Evolutionary conservation across 2,329 filamentous ascomycete species (phyloP).

Genomic region (Diplodia corticola): DNA sequence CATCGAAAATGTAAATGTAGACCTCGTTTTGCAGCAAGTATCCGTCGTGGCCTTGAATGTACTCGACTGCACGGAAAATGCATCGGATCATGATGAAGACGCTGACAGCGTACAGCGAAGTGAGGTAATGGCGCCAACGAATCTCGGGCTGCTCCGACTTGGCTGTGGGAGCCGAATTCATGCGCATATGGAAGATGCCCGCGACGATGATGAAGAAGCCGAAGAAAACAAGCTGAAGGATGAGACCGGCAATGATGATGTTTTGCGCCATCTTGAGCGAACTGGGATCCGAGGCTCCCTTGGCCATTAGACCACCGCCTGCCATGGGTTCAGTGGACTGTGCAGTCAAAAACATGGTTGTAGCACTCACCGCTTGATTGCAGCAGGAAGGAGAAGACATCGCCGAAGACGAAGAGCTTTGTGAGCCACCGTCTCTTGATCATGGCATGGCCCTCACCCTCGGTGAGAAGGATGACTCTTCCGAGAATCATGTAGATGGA

Average conservation of each 20-base stretch:
- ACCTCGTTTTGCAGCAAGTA: slow-evolving; percentile 48
- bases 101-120: slow-evolving; percentile 46
- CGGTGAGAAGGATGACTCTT: slow-evolving; percentile 40
- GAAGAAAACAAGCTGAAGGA: slow-evolving; percentile 38
- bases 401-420: slow-evolving; percentile 46
- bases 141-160: slow-evolving; percentile 18
- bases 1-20: slow-evolving; percentile 52
- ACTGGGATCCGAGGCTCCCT: neutral
- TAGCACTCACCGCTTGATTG: slow-evolving; percentile 31
- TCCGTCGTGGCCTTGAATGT: slow-evolving; percentile 46
- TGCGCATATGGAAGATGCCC: slow-evolving; percentile 32
- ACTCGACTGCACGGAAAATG: slow-evolving; percentile 54
- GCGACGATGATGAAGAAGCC: slow-evolving; percentile 35
- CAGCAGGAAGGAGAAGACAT: slow-evolving; percentile 45
- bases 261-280: slow-evolving; percentile 1
- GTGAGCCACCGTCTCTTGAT: slow-evolving; percentile 42
- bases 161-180: neutral
- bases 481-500: slow-evolving; percentile 48
- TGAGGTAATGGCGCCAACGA: slow-evolving; percentile 40
- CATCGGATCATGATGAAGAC: slow-evolving; percentile 51
- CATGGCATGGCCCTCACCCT: slow-evolving; percentile 38
- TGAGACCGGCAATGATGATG: slow-evolving; percentile 32
- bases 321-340: neutral
- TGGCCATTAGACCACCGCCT: slow-evolving; percentile 17
- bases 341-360: no score